These are phyloP conservation scores for Hortiboletus flavorubellus DNA, from an alignment of 768 basidiomycete genomes.

Conservation along the genomic window DNA sequence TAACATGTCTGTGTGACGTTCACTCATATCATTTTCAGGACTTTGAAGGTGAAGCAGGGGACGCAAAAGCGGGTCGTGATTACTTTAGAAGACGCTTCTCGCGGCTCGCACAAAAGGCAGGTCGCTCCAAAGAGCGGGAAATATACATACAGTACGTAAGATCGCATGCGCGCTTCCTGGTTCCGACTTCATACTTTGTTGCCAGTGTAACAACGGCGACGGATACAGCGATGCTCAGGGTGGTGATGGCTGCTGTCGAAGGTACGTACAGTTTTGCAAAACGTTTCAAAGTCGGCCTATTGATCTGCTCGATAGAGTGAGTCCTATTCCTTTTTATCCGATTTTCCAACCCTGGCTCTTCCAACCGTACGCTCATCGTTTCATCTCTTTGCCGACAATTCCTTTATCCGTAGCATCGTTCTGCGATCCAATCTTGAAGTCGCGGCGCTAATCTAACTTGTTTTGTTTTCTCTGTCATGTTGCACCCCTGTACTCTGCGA, in stretches of 20 bases:
- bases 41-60: constrained; percentile 74
- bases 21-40: constrained; percentile 47
- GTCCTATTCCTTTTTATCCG: constrained; percentile 35
- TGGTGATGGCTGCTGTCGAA: constrained; percentile 96
- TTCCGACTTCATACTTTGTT: constrained; percentile 1
- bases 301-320: constrained; percentile 56
- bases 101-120: constrained; percentile 79
- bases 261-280: constrained; percentile 45
- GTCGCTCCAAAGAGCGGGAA: constrained; percentile 80
- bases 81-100: constrained; percentile 90
- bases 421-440: constrained; percentile 36
- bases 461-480: constrained; percentile 20
- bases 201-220: constrained; percentile 83
- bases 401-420: constrained; percentile 31
- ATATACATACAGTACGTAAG: constrained; percentile 86
- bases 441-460: constrained; percentile 32
- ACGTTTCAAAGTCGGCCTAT: background rate
- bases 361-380: constrained; percentile 28
- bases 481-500: constrained; percentile 14
- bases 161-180: constrained; percentile 2
- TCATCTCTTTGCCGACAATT: constrained; percentile 12
- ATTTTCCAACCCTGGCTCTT: constrained; percentile 19
- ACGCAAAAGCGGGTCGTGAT: constrained; percentile 73
- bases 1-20: background rate
- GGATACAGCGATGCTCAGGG: constrained; percentile 81